Evolutionary conservation across 2,329 filamentous ascomycete genomes (phyloP).

Genomic region (Amphichorda felina): DNA sequence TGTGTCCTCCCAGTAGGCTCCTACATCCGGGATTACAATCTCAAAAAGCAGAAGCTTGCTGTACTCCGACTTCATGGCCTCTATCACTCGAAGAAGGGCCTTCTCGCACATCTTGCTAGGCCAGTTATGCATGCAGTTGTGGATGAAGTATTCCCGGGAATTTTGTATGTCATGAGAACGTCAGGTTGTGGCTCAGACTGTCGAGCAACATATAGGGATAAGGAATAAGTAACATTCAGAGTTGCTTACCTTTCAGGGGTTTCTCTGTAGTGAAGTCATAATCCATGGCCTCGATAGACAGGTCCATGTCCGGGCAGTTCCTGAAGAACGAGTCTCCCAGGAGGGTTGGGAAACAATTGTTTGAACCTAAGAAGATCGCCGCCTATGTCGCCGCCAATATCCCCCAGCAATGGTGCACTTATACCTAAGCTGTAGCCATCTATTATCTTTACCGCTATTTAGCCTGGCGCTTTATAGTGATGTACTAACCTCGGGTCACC

Average conservation of each 20-base stretch:
- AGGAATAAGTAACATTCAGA: too few relatives aligned
- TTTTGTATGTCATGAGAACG: too few relatives aligned
- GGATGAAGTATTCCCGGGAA: conserved; percentile 25
- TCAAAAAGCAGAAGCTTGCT: conserved; percentile 20
- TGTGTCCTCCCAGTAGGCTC: conserved; percentile 15
- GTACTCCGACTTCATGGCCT: conserved; percentile 19
- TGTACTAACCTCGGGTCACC: conserved; percentile 14
- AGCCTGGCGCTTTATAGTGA: conserved; percentile 24
- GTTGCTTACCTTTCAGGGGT: conserved; percentile 18
- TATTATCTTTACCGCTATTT: conserved; percentile 8
- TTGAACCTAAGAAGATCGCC: conserved; percentile 20
- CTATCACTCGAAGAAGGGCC: conserved; percentile 17
- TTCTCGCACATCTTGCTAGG: conserved; percentile 14
- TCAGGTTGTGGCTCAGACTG: conserved; percentile 2
- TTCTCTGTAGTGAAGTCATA: conserved; percentile 35
- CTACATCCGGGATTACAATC: conserved; percentile 15
- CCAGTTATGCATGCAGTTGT: conserved; percentile 28
- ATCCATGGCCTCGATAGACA: conserved; percentile 18
- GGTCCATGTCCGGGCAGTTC: conserved; percentile 25
- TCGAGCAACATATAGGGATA: too few relatives aligned
- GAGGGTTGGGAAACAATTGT: conserved; percentile 18
- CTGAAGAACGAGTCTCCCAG: conserved; percentile 33
- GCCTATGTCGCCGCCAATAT: conserved; percentile 21
- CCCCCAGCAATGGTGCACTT: conserved; percentile 17
- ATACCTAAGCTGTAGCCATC: conserved; percentile 15